Conservation (phyloP, 164 flowering plant genomes). For the Berberis vulgaris region DNA sequence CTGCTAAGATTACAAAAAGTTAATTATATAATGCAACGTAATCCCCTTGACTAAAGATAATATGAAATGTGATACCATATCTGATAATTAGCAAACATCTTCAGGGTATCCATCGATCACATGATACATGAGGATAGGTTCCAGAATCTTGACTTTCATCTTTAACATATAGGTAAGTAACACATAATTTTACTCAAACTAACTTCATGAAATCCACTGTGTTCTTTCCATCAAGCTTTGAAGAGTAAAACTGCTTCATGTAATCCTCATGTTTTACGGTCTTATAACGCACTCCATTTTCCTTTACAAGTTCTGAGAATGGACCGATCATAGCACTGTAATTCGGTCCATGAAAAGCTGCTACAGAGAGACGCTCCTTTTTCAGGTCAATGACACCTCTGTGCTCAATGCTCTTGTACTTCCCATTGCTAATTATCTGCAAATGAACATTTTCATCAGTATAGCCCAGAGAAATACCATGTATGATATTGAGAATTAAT, state of each 20-base stretch:
- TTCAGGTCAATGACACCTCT: slow-evolving; percentile 31
- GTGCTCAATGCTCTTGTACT: slow-evolving; percentile 42
- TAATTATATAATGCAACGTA: too few species aligned
- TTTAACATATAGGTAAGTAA: too few species aligned
- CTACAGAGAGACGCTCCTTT: slow-evolving; percentile 36
- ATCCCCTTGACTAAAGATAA: too few species aligned
- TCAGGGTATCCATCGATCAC: too few species aligned
- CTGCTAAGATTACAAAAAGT: too few species aligned
- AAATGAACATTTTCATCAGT: background rate
- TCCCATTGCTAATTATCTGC: slow-evolving; percentile 46
- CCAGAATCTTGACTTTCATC: too few species aligned
- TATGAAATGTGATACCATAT: too few species aligned
- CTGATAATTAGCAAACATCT: too few species aligned
- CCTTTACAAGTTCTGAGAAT: slow-evolving; percentile 18
- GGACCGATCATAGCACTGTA: slow-evolving; percentile 19
- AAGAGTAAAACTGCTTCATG: background rate
- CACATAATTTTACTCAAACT: too few species aligned
- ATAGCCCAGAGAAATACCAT: too few species aligned
- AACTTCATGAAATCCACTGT: slow-evolving; percentile 5
- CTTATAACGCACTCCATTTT: slow-evolving; percentile 11
- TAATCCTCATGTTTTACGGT: slow-evolving; percentile 17
- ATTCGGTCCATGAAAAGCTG: slow-evolving; percentile 31
- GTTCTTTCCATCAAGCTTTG: slow-evolving; percentile 13
- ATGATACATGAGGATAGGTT: too few species aligned
- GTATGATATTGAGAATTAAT: too few species aligned